phyloP scores from a whole-genome alignment of 192 early-diverging fungal species.

The Backusella macrospora region DNA sequence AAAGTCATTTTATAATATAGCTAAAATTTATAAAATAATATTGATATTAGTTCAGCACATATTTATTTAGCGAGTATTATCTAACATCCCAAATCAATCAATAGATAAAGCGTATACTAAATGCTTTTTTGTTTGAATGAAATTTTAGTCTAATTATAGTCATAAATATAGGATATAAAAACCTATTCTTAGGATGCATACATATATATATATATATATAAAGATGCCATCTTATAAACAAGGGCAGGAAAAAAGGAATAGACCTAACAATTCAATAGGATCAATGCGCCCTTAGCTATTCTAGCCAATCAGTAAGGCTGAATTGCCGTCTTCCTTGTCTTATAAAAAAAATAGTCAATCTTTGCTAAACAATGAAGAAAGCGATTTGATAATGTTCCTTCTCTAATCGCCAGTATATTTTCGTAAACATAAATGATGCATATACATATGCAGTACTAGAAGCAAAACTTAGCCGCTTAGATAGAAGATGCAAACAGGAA shows the following conservation, averaged over 20 bases:
- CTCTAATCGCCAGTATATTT: neutral
- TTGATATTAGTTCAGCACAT: no score
- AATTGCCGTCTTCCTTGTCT: neutral
- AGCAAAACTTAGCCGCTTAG: neutral
- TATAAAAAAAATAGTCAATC: neutral
- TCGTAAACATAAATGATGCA: neutral
- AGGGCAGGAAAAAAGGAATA: neutral
- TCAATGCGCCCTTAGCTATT: conserved; percentile 4
- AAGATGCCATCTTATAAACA: neutral
- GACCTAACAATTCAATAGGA: neutral
- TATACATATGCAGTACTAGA: neutral
- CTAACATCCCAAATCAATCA: no score
- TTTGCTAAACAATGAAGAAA: neutral
- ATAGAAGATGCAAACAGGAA: neutral
- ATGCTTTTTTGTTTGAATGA: no score
- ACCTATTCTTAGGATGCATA: no score
- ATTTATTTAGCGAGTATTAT: no score
- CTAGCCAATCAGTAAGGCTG: neutral
- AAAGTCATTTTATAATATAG: no score
- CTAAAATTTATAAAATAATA: no score
- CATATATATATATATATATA: neutral
- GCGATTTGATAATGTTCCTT: neutral
- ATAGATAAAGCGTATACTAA: no score
- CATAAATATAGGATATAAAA: no score
- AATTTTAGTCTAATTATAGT: no score